These are phyloP conservation scores for Trypanosoma caninum DNA, from an alignment of 208 protist genomes.

Conservation along the genomic window DNA sequence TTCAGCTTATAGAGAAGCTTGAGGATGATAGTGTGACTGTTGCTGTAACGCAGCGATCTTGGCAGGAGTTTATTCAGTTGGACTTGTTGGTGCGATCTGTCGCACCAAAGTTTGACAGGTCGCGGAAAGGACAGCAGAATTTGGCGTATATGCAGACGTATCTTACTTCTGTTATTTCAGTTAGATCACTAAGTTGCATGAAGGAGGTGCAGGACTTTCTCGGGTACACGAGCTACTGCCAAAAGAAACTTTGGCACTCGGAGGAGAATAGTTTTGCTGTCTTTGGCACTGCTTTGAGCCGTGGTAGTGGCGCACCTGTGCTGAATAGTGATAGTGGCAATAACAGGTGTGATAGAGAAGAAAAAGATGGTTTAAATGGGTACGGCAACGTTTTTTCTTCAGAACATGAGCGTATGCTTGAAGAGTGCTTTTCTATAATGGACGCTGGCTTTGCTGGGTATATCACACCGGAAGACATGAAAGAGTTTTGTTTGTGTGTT, in stretches of 20 bases:
- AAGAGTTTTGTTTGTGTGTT: slow-evolving; percentile 29
- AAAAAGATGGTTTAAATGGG: background rate
- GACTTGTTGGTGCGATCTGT: slow-evolving; percentile 40
- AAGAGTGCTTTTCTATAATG: slow-evolving; percentile 54
- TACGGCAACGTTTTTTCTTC: background rate
- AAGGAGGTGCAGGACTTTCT: slow-evolving; percentile 54
- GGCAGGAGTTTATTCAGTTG: slow-evolving; percentile 43
- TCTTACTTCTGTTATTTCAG: slow-evolving; percentile 30
- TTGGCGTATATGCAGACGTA: slow-evolving; percentile 47
- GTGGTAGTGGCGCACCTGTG: background rate
- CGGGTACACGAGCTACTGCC: slow-evolving; percentile 32
- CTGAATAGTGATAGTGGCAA: background rate
- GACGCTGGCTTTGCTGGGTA: slow-evolving; percentile 31
- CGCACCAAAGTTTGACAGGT: slow-evolving; percentile 37
- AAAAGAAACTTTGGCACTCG: too few relatives aligned
- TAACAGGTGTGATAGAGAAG: background rate
- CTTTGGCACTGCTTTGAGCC: too few relatives aligned
- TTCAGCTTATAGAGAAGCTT: slow-evolving; percentile 2
- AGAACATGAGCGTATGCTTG: slow-evolving; percentile 21
- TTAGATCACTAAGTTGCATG: slow-evolving; percentile 27
- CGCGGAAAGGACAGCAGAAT: slow-evolving; percentile 19
- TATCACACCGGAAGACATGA: slow-evolving; percentile 29
- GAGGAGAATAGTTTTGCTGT: too few relatives aligned
- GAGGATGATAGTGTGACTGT: slow-evolving; percentile 9
- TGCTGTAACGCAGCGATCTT: slow-evolving; percentile 30